phyloP scores from a whole-genome alignment of 2,329 filamentous ascomycete genomes.

The Aspergillus floridensis region DNA sequence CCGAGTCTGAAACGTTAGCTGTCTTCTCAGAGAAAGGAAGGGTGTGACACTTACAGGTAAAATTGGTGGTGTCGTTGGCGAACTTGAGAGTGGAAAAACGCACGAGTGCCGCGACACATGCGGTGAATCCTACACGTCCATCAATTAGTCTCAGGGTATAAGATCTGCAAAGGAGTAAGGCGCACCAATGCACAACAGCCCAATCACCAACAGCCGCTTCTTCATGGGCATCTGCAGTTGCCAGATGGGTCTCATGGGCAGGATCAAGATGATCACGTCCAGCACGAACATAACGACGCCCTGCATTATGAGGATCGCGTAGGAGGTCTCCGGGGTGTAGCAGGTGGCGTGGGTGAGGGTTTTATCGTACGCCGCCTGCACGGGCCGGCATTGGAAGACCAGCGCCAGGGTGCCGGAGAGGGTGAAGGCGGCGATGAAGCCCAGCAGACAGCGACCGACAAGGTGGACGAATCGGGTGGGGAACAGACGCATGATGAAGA shows the following conservation, averaged over 20 bases:
- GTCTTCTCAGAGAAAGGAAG: too few species aligned
- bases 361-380: constrained; percentile 4
- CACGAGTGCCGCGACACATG: constrained; percentile 9
- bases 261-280: constrained; percentile 2
- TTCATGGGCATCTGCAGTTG: constrained; percentile 7
- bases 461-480: constrained; percentile 4
- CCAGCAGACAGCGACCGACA: background rate
- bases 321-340: constrained; percentile 2
- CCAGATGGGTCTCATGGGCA: constrained; percentile 9
- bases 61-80: constrained; percentile 5
- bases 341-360: background rate
- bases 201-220: constrained; percentile 4
- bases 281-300: constrained; percentile 8
- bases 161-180: too few species aligned
- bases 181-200: constrained; percentile 5
- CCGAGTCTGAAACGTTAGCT: background rate
- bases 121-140: background rate
- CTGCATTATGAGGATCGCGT: constrained; percentile 4
- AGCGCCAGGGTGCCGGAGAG: constrained; percentile 9
- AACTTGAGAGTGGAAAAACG: constrained; percentile 3
- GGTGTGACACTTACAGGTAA: constrained; percentile 1
- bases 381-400: constrained; percentile 7
- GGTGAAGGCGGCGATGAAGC: constrained; percentile 6
- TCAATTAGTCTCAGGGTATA: too few species aligned
- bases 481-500: constrained; percentile 12